Percentiles rank a stretch among this genome's conserved stretches.
Evolutionary conservation across 331 rosid species (phyloP).

Genomic region (Malus hybrid): DNA sequence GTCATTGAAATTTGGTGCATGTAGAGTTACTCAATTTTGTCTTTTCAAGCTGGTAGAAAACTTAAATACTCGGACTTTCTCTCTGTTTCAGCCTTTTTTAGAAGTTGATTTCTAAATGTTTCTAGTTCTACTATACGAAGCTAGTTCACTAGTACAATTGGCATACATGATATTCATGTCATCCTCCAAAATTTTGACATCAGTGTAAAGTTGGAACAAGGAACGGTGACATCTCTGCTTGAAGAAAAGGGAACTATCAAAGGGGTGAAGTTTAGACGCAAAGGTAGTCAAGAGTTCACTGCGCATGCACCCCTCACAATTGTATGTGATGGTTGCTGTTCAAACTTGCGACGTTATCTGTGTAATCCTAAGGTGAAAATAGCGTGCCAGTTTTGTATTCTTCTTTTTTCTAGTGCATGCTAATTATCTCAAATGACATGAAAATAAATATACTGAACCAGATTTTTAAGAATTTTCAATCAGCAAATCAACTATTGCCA

Average conservation of each 20-base stretch:
- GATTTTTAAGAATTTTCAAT: background rate
- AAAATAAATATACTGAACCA: background rate
- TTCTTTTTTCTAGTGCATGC: too few species aligned
- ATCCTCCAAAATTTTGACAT: background rate
- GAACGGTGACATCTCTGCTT: constrained; percentile 6
- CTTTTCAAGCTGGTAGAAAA: background rate
- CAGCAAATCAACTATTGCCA: background rate
- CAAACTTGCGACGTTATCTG: constrained; percentile 5
- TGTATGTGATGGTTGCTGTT: constrained; percentile 9
- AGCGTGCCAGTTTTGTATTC: background rate
- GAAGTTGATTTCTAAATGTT: background rate
- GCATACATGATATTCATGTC: background rate
- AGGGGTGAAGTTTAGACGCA: constrained; percentile 5
- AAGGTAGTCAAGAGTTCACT: background rate
- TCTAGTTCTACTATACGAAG: background rate
- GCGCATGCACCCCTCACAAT: constrained; percentile 11
- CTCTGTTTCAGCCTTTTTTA: background rate
- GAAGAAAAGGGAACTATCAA: constrained; percentile 10
- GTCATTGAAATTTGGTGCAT: background rate
- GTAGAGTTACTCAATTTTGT: background rate
- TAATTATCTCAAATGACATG: background rate
- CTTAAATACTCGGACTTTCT: background rate
- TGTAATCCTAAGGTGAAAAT: constrained; percentile 2
- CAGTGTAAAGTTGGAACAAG: constrained; percentile 15
- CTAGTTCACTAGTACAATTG: background rate